Percentiles rank a stretch among this genome's conserved stretches.
Conservation (phyloP, 257 asterid species). For the Jaltomata sinuosa region DNA sequence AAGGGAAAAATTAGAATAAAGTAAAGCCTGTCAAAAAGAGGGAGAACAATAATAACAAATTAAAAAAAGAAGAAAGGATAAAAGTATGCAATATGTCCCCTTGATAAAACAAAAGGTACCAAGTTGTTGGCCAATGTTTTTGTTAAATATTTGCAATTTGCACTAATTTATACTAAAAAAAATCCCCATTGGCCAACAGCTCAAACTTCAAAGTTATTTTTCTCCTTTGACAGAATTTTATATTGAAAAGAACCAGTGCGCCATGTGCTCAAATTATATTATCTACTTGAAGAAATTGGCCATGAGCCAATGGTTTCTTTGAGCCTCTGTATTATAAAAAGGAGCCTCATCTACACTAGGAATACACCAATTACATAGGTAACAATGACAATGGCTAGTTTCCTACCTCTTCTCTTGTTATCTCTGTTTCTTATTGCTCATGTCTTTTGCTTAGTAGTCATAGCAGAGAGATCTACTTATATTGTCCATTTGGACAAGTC, state of each 20-base stretch:
- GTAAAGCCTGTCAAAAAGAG: neutral
- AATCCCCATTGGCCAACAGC: neutral
- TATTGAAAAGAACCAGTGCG: neutral
- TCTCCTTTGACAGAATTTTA: neutral
- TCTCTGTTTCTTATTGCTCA: neutral
- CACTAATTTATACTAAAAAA: neutral
- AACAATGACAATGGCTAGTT: neutral
- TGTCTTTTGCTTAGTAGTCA: neutral
- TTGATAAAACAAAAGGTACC: neutral
- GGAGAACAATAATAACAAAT: neutral
- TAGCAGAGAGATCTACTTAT: neutral
- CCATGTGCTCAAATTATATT: slow-evolving; percentile 1
- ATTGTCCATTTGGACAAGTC: slow-evolving; percentile 8
- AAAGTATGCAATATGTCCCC: neutral
- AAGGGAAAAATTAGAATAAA: neutral
- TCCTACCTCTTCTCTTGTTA: neutral
- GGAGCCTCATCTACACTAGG: neutral
- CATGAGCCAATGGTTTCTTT: neutral
- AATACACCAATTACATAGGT: neutral
- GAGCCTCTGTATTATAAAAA: neutral
- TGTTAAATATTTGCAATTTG: neutral
- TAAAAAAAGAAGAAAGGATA: neutral
- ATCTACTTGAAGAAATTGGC: neutral
- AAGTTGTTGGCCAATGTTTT: neutral
- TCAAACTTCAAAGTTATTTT: neutral